Evolutionary conservation across 495 filamentous ascomycete species (phyloP), one percentile per base, ranked within the genome.

Genomic region (Daldinia concentrica): DNA sequence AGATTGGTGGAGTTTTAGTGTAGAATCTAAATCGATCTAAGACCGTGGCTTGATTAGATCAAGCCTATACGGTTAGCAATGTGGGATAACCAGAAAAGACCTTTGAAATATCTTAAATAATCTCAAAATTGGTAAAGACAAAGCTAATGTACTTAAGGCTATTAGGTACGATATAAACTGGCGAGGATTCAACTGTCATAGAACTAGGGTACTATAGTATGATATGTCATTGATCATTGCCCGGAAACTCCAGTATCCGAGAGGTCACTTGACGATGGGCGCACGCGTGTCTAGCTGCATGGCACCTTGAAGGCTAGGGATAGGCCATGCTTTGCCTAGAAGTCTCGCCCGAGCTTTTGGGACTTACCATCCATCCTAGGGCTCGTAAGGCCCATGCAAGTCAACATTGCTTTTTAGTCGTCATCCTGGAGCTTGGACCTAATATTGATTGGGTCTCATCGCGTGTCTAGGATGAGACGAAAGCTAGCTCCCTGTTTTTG

Each of bases 191-290:
- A 11, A 24, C 17, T 24, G 19, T 19, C 24, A 57, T 34, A 36
- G 39, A 57, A 36, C 51, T 15, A 56, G 62, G 52, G 24, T 57
- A 12, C 12, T 51, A 6, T 12, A 65, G 55, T 45, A 54, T 65
- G 52, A 65, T 57, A 58, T 45, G 39, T 65, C 26, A 64, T 34
- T 11, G 17, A 34, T 56, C 17, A 29, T 36, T 58, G 51, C 12
- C 22, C 50, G 50, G 51, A 6, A 37, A 36, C 27, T 39, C 50
- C 29, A 52, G 34, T 65, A 50, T 7, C 54, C 39, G 60, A 7
- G 29, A 27, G 62, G 62, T 57, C 62, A 65, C 39, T 58, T 58
- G 52, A 65, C 27, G 29, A 15, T 50, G 15, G 6, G 11, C 30
- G 34, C 36, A 59, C 15, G 36, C 14, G 43, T 24, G 43, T 24